phyloP scores from a whole-genome alignment of 305 asterid species.

The Galium porrigens region DNA sequence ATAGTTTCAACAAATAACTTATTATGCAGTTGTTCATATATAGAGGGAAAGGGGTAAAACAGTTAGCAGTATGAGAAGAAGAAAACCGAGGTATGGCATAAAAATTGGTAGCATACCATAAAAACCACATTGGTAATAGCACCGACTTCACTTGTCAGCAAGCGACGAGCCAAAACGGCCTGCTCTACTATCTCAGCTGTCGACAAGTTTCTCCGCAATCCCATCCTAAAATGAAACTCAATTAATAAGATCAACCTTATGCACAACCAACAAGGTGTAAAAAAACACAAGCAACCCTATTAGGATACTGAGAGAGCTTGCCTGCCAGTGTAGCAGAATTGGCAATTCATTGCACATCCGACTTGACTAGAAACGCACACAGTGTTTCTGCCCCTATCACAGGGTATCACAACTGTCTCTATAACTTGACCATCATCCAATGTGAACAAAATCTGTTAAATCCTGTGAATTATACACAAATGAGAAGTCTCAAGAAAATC shows the following conservation, averaged over 20 bases:
- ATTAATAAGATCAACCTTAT: constrained; percentile 6
- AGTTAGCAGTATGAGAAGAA: background rate
- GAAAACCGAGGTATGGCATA: background rate
- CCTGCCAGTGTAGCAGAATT: constrained; percentile 97
- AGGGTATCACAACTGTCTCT: constrained; percentile 83
- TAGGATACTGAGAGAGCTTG: constrained; percentile 15
- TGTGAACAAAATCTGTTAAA: constrained; percentile 66
- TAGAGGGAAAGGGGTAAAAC: background rate
- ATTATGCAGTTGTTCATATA: background rate
- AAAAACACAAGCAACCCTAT: background rate
- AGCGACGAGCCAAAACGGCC: constrained; percentile 71
- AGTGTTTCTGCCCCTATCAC: constrained; percentile 69
- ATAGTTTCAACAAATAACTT: background rate
- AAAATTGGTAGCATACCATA: constrained; percentile 40
- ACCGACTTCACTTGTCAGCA: constrained; percentile 63
- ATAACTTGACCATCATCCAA: constrained; percentile 73
- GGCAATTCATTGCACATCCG: constrained; percentile 92
- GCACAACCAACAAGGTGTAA: background rate
- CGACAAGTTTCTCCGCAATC: constrained; percentile 62
- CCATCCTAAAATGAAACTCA: constrained; percentile 54
- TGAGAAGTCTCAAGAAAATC: constrained; percentile 36
- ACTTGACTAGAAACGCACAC: constrained; percentile 97
- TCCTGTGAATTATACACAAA: constrained; percentile 57
- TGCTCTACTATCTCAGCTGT: constrained; percentile 96
- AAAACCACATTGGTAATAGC: constrained; percentile 72